Percentiles rank a stretch among this genome's conserved stretches.
Evolutionary conservation across 768 basidiomycete genomes (phyloP).

Genomic region (Gloeostereum incarnatum): DNA sequence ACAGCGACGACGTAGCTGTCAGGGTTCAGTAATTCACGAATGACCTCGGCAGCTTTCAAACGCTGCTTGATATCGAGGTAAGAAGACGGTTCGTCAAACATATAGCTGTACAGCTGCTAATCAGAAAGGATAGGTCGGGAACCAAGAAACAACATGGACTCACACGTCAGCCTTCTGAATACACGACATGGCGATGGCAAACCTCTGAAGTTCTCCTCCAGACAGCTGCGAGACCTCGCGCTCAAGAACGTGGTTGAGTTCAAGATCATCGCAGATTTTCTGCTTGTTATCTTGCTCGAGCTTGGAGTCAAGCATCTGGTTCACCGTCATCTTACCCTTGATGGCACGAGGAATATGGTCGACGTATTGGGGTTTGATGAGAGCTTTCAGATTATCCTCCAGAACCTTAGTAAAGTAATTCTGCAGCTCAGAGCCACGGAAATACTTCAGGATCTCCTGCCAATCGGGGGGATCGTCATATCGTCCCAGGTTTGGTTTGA

Average conservation of each 20-base stretch:
- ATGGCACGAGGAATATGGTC: conserved; percentile 97
- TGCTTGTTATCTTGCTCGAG: conserved; percentile 85
- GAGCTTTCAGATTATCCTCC: conserved; percentile 96
- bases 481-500: conserved; percentile 95
- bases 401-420: conserved; percentile 99
- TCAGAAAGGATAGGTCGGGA: conserved; percentile 4
- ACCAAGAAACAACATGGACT: conserved; percentile 18
- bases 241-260: conserved; percentile 77
- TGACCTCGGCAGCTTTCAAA: conserved; percentile 89
- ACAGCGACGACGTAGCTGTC: conserved; percentile 94
- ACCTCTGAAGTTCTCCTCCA: conserved; percentile 96
- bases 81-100: conserved; percentile 99
- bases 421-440: conserved; percentile 96
- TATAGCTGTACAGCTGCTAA: conserved; percentile 54
- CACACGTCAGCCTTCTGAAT: conserved; percentile 94
- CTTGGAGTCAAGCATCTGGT: conserved; percentile 89
- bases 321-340: conserved; percentile 81
- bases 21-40: conserved; percentile 75
- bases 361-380: conserved; percentile 99
- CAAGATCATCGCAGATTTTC: conserved; percentile 76
- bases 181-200: conserved; percentile 96
- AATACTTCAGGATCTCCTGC: conserved; percentile 97
- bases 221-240: conserved; percentile 83
- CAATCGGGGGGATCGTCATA: conserved; percentile 99
- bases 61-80: conserved; percentile 97